Percentiles rank a stretch among this genome's conserved stretches.
Evolutionary conservation across 768 basidiomycete species (phyloP).

Genomic region (Tulasnella sp.): DNA sequence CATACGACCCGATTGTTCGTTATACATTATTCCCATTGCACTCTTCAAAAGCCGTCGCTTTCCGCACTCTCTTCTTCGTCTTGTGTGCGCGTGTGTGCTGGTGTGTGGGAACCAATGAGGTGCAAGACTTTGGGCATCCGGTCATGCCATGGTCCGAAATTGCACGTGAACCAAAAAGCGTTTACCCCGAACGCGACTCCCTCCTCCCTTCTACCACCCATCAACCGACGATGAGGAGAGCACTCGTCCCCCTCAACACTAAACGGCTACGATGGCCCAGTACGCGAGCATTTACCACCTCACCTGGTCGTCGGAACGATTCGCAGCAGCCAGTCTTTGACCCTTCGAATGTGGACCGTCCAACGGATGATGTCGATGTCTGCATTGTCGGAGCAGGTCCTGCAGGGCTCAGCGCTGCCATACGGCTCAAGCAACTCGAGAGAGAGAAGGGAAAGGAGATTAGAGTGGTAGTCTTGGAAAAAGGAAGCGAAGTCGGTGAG

Average conservation of each 20-base stretch:
- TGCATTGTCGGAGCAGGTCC: slow-evolving; percentile 97
- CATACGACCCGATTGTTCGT: not conserved
- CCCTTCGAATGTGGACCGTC: slow-evolving; percentile 65
- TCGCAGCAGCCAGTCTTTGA: slow-evolving; percentile 42
- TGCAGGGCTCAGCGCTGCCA: slow-evolving; percentile 93
- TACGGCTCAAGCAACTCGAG: slow-evolving; percentile 90
- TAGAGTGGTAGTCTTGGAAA: slow-evolving; percentile 91
- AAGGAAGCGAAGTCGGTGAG: slow-evolving; percentile 87
- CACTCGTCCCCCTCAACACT: not conserved
- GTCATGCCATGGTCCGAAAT: not conserved
- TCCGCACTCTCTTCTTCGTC: not conserved
- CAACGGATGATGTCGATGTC: slow-evolving; percentile 90
- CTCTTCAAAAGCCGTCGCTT: not conserved
- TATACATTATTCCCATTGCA: not conserved
- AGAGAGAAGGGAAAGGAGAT: slow-evolving; percentile 68
- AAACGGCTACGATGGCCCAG: not conserved
- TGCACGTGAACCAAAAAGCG: slow-evolving; percentile 8
- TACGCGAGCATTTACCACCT: not conserved
- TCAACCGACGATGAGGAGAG: not conserved
- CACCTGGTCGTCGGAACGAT: not conserved
- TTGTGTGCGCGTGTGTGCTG: not conserved
- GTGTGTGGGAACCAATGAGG: not conserved
- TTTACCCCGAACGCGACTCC: not conserved
- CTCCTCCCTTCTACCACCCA: not conserved
- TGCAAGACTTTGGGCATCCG: not conserved